Base-by-base conservation (phyloP, 352 stramenopile species). In the Labyrinthula sp. region DNA sequence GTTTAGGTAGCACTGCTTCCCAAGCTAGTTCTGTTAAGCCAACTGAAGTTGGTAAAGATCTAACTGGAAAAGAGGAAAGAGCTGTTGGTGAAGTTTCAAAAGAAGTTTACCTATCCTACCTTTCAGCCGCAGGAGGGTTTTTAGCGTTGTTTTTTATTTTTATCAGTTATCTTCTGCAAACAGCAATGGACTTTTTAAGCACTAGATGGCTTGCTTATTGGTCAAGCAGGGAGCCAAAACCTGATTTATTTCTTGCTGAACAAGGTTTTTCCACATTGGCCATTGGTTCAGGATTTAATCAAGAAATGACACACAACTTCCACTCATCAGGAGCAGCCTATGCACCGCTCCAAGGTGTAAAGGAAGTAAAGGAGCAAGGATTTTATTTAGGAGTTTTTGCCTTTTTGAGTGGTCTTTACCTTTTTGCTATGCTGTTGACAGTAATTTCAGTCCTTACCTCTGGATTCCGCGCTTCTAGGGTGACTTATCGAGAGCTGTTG, bases 401-500 rank as follows among this genome's bases (percentile, higher is more conserved):
- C 12, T 33, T n/a, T 33, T n/a, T 33, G 12, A n/a, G 28, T 12
- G n/a, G 12, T 33, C 12, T n/a, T n/a, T n/a, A n/a, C 28, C n/a
- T 33, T n/a, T 33, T n/a, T n/a, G n/a, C 12, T 33, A 33, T 33
- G n/a, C n/a, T n/a, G n/a, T 33, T n/a, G n/a, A n/a, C 12, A 33
- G 12, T 33, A 33, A n/a, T 33, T n/a, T n/a, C n/a, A n/a, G n/a
- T n/a, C 12, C 27, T 40, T 12, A 35, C 27, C 12, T 40, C 27
- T 35, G 37, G 37, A n/a, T 4, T 48, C 6, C 7, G 64, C 30
- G 68, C 69, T 2, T 77, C 70, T 2, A 64, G 65, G 35, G 40
- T 25, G 28, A 72, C 82, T 15, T 72, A 82, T 48, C 30, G 69
- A 34, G 47, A 38, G 4, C 47, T 86, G 22, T 54, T 84, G 27